phyloP scores from a whole-genome alignment of 768 basidiomycete genomes.

The Ramaria rubella region DNA sequence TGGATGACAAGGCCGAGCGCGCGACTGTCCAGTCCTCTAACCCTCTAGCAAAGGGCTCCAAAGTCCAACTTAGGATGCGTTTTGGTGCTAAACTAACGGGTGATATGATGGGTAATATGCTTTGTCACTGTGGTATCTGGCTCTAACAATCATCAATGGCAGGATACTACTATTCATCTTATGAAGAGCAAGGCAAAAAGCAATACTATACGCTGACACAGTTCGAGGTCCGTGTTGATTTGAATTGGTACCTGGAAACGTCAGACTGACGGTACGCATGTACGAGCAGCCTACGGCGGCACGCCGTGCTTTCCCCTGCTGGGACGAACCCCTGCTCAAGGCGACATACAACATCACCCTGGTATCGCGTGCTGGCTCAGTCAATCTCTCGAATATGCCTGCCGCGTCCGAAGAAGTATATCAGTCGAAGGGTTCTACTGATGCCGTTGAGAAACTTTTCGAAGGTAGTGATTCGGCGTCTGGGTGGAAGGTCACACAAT shows the following conservation, averaged over 20 bases:
- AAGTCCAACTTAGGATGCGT: conserved; percentile 60
- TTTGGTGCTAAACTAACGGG: conserved; percentile 63
- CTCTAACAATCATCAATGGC: conserved; percentile 10
- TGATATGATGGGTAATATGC: conserved; percentile 57
- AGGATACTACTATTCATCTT: conserved; percentile 64
- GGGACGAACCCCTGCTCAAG: conserved; percentile 91
- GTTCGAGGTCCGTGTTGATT: conserved; percentile 61
- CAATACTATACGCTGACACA: conserved; percentile 79
- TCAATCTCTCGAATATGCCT: conserved; percentile 85
- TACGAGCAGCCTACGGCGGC: conserved; percentile 45
- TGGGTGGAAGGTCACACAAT: conserved; percentile 78
- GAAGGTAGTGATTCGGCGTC: conserved; percentile 20
- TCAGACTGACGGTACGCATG: neutral
- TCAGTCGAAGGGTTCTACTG: conserved; percentile 23
- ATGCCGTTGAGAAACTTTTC: neutral
- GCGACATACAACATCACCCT: conserved; percentile 73
- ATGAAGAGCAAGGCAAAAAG: conserved; percentile 55
- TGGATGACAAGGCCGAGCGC: conserved; percentile 62
- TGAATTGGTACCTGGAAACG: too few relatives aligned
- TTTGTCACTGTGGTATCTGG: neutral
- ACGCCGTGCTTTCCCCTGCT: conserved; percentile 76
- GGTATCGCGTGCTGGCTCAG: conserved; percentile 67
- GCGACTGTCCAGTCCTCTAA: conserved; percentile 52
- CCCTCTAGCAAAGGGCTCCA: conserved; percentile 57
- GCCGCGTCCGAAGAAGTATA: conserved; percentile 51